phyloP scores from a whole-genome alignment of 78 protist genomes.

The Mastigamoeba balamuthi region DNA sequence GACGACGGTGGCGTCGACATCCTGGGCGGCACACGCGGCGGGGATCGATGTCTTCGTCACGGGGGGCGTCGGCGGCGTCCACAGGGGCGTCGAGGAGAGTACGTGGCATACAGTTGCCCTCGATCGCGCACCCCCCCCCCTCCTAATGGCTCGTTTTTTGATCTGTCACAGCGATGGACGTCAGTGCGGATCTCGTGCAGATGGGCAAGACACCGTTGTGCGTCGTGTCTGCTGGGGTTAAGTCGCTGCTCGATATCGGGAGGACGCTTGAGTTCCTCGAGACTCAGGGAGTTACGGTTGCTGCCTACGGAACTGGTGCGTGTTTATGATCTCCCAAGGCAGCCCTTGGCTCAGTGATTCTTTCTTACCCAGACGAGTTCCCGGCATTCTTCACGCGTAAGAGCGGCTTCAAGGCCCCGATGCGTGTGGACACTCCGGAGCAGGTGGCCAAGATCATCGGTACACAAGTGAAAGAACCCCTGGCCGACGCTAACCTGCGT shows the following conservation, averaged over 20 bases:
- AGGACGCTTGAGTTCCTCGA: background rate
- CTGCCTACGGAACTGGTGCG: background rate
- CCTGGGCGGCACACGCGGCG: conserved; percentile 29
- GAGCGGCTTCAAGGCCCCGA: background rate
- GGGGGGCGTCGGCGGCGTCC: conserved; percentile 91
- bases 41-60: conserved; percentile 77
- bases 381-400: conserved; percentile 58
- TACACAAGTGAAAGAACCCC: background rate
- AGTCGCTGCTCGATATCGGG: conserved; percentile 77
- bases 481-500: background rate
- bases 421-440: background rate
- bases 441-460: background rate
- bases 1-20: conserved; percentile 86
- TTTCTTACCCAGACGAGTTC: conserved; percentile 16
- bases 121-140: background rate
- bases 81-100: conserved; percentile 31
- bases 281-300: conserved; percentile 63
- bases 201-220: conserved; percentile 69
- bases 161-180: conserved; percentile 52
- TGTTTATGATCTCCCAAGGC: background rate
- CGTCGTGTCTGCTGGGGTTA: conserved; percentile 90
- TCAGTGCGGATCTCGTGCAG: conserved; percentile 82
- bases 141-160: too few relatives aligned
- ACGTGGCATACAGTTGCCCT: background rate
- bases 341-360: too few relatives aligned